Base-by-base conservation (phyloP, 495 filamentous ascomycete genomes). In the Aspergillus ostianus region DNA sequence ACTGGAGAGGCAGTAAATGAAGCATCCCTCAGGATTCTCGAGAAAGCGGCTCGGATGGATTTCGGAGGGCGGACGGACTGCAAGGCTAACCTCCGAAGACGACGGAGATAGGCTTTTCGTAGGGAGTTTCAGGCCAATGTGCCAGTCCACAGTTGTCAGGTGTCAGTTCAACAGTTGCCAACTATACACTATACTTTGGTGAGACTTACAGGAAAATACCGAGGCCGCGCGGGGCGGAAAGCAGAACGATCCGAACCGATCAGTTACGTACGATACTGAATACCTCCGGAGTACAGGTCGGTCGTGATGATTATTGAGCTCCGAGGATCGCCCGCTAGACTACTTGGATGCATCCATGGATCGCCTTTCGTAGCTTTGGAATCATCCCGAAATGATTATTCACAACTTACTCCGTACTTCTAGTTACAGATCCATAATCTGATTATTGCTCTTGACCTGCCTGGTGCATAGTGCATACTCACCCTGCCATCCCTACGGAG, bases 261-360 rank as follows among this genome's bases (percentile, higher is more conserved):
- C 26, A 15, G 27, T 23, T 36, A 36, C 29, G 32, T 30, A 30
- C 18, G 51, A 30, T 53, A 53, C 26, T 32, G 51, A 32, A 44
- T n/a, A n/a, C n/a, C n/a, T n/a, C n/a, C n/a, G n/a, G n/a, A n/a
- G n/a, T n/a, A n/a, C n/a, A n/a, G n/a, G 23, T 26, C 30, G 30
- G 51, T 20, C 27, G 21, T 30, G 51, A n/a, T 9, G 10, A 44
- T 46, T 46, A 9, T 15, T 17, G 20, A 54, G 32, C 4, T 55
- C 60, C 60, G 57, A 60, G 44, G 57, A 60, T 60, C 57, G 51
- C 49, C 50, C 49, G 23, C 57, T 59, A 53, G 20, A 46, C 56
- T 50, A 6, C 4, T 53, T 53, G 8, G 51, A n/a, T 29, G 27
- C 51, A 53, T 53, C 49, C 57, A 32, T 59, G 49, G 57, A 53